Conservation (phyloP, 108 stramenopile genomes). For the Fragilariopsis cylindrus region DNA sequence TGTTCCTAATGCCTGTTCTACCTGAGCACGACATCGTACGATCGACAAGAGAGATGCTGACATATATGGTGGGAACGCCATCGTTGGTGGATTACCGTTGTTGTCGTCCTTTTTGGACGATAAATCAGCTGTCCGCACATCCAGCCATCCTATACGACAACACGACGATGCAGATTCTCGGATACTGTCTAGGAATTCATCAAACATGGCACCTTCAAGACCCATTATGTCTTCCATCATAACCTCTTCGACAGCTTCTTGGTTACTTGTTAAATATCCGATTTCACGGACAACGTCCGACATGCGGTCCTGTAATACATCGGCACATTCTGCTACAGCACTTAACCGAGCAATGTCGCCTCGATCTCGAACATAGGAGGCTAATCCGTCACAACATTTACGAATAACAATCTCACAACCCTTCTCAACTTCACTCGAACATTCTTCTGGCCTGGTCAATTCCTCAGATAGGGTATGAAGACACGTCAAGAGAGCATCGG, state of each 20-base stretch:
- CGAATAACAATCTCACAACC: constrained; percentile 80
- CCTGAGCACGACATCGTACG: constrained; percentile 85
- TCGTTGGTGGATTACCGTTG: constrained; percentile 26
- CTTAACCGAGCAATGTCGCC: constrained; percentile 82
- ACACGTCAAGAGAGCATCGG: constrained; percentile 66
- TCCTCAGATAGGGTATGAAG: constrained; percentile 78
- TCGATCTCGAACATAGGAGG: constrained; percentile 80
- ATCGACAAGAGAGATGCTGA: constrained; percentile 81
- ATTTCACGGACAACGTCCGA: constrained; percentile 78
- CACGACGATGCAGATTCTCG: constrained; percentile 57
- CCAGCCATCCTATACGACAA: constrained; percentile 68
- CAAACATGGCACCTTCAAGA: constrained; percentile 84
- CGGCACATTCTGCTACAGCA: constrained; percentile 87
- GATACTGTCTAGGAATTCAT: constrained; percentile 77
- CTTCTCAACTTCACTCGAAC: constrained; percentile 81
- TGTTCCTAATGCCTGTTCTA: constrained; percentile 78
- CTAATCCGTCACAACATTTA: constrained; percentile 84
- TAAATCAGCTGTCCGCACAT: constrained; percentile 38
- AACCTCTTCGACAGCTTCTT: constrained; percentile 61
- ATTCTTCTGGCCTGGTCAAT: constrained; percentile 75
- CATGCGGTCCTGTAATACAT: constrained; percentile 70
- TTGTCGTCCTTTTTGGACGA: constrained; percentile 9
- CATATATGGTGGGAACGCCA: constrained; percentile 74
- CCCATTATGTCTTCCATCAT: constrained; percentile 71
- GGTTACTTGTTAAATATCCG: constrained; percentile 57